Base-by-base conservation (phyloP, 495 filamentous ascomycete species). In the Halenospora varia region DNA sequence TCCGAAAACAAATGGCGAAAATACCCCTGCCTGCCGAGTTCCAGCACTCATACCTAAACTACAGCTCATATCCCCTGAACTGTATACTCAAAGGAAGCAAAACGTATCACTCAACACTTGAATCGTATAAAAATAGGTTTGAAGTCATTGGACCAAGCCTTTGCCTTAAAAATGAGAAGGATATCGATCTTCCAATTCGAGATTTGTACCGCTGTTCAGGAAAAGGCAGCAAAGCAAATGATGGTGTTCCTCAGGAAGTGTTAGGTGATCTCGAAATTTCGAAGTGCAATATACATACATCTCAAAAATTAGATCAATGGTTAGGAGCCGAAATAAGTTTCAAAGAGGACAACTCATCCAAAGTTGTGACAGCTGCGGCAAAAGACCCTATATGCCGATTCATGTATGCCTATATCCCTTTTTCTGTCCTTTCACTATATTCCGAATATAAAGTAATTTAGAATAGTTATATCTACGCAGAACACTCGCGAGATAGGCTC, bases 391-490 rank as follows among this genome's bases (percentile, higher is more conserved):
- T 57, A 64, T 69, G 41, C 29, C 29, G 20, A 49, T 45, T 45
- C 42, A 42, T 25, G 63, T 48, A 60, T 18, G 13, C 11, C n/a
- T 2, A 4, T 22, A 6, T 6, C 29, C 13, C 29, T 35, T 35
- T 35, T 35, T 4, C 29, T 35, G 29, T 46, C 13, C 17, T 46
- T 20, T 46, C 15, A 9, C 13, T 8, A 46, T 46, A 4, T 20
- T 17, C 10, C 13, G 42, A 53, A 22, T 46, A 8, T 2, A 49
- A 42, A 22, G 24, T 15, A 50, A 25, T 50, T 23, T 50, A 8
- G 19, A 46, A n/a, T 20, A 70, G 68, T 39, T 71, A 64, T 53
- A 51, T 71, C 19, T 61, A 51, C n/a, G 60, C 48, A 6, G 39
- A 61, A 19, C 49, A 59, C 44, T 68, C 66, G 19, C 51, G 59